Evolutionary conservation across 2,329 filamentous ascomycete genomes (phyloP).

Genomic region (Aspergillus jensenii): DNA sequence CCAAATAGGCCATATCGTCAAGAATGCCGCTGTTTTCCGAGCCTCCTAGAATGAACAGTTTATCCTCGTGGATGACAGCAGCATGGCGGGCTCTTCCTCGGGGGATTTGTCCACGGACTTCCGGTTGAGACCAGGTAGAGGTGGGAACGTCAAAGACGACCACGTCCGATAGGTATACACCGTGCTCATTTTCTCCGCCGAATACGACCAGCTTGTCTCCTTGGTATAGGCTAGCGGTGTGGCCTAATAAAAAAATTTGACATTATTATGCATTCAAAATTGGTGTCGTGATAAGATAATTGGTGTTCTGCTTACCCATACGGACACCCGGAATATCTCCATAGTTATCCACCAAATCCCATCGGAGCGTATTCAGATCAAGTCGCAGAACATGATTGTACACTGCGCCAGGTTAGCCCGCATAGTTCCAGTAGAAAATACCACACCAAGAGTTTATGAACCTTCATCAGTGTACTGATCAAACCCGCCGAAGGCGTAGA

Average conservation of each 20-base stretch:
- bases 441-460: conserved; percentile 23
- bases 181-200: conserved; percentile 95
- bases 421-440: not conserved
- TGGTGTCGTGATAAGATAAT: not conserved
- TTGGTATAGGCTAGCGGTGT: conserved; percentile 91
- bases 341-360: conserved; percentile 97
- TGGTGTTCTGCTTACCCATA: conserved; percentile 68
- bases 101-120: conserved; percentile 79
- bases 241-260: conserved; percentile 55
- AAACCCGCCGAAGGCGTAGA: conserved; percentile 97
- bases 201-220: conserved; percentile 96
- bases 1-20: conserved; percentile 94
- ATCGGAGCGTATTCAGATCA: conserved; percentile 83
- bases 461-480: conserved; percentile 98
- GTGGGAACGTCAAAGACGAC: conserved; percentile 95
- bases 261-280: not conserved
- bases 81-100: conserved; percentile 91
- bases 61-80: conserved; percentile 92
- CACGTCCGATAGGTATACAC: conserved; percentile 90
- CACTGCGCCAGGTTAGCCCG: conserved; percentile 48
- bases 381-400: conserved; percentile 95
- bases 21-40: conserved; percentile 89
- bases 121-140: conserved; percentile 91
- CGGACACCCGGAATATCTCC: conserved; percentile 95
- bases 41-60: conserved; percentile 90